Evolutionary conservation across 2,329 filamentous ascomycete species (phyloP), one percentile per base, ranked within the genome.

Genomic region (Chaetomium sp.): DNA sequence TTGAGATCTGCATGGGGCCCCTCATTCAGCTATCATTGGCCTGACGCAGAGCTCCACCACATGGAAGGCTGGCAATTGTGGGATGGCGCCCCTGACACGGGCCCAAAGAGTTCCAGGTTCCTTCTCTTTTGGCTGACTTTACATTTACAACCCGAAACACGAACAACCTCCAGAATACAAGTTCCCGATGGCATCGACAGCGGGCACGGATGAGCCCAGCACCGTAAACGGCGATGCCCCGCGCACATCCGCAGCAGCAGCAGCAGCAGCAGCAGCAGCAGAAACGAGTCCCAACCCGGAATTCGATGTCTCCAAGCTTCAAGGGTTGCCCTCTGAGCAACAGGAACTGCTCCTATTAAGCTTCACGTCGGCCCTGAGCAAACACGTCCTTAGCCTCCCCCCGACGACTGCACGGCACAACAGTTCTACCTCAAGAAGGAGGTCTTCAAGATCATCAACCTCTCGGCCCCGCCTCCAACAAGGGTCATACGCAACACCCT

Each of bases 371-470:
- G 87, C 90, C 66, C 83, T 99, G 63, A 89, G 88, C 68, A 90
- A 90, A 71, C 91, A 97, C 82, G 90, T 96, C 53, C 83, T 88
- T 61, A 81, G 81, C 19, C 85, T 98, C 55, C 85, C 87, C 83
- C 87, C 67, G 92, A 97, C 71, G 90, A 91, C 74, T 90, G 93
- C 70, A 94, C 91, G 25, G 86, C 91, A 13, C 91, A 97, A 79
- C 95, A 99, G 78, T 88, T 93, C 72, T 91, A 92, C 75, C 84
- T 99, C 72, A 97, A 97, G 79, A 93, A 91, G 76, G 93, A 98
- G 82, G 85, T 97, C 70, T 91, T 98, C 77, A 92, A 97, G 78
- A 90, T 99, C 75, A 85, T 99, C 76, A 93, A 89, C 73, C 86
- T 99, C 47, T 76, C 87, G 57, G 85, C 92, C 49, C 94, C 94